Conservation (phyloP, 2,329 filamentous ascomycete genomes). For the Fusarium robinianum region DNA sequence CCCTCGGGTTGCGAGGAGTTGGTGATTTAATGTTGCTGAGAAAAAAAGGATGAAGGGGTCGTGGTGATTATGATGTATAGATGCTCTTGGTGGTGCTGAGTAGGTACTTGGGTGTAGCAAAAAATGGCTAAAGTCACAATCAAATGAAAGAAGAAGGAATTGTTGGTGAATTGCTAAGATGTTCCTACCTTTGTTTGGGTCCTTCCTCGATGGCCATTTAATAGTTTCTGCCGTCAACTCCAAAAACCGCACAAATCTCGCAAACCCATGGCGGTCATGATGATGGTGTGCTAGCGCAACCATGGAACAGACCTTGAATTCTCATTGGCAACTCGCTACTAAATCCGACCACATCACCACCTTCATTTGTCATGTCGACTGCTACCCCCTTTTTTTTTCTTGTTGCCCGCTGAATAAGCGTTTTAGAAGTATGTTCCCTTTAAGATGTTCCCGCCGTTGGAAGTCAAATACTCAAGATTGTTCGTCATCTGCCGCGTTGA, state of each 20-base stretch:
- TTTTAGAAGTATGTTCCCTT: no score
- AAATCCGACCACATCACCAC: no score
- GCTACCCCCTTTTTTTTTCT: no score
- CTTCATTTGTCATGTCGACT: no score
- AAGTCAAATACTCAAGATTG: no score
- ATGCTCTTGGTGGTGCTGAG: slow-evolving; percentile 2
- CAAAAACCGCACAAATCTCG: slow-evolving; percentile 46
- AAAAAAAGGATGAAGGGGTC: not conserved
- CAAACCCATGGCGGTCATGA: slow-evolving; percentile 29
- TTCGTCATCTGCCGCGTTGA: no score
- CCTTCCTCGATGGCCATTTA: slow-evolving; percentile 24
- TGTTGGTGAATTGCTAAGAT: slow-evolving; percentile 3
- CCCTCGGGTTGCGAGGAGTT: not conserved
- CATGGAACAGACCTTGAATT: no score
- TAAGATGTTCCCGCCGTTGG: no score
- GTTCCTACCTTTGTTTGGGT: slow-evolving; percentile 10
- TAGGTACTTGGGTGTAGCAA: not conserved
- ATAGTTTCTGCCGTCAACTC: slow-evolving; percentile 18
- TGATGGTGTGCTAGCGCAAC: slow-evolving; percentile 21
- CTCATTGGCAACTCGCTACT: no score
- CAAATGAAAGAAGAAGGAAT: not conserved
- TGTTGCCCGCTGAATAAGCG: no score
- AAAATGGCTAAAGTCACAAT: not conserved
- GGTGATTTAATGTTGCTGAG: slow-evolving; percentile 6
- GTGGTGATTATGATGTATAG: slow-evolving; percentile 1